phyloP scores from a whole-genome alignment of 169 alveolate genomes.

The Eimeria sp. region DNA sequence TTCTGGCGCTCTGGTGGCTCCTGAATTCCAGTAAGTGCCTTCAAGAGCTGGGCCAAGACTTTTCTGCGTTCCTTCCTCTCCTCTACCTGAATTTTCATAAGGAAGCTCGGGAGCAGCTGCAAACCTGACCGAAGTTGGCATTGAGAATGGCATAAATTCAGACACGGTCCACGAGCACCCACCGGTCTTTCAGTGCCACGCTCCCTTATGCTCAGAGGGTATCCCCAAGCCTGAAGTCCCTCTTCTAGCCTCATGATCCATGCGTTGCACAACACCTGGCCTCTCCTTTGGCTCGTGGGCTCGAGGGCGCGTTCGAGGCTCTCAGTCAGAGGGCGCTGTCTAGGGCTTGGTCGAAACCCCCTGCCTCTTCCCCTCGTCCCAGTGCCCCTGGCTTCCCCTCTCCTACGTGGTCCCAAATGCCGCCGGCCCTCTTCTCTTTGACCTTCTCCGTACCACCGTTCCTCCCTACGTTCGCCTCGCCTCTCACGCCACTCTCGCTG shows the following conservation, averaged over 20 bases:
- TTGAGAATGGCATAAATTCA: background rate
- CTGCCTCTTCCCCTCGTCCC: constrained; percentile 69
- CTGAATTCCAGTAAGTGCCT: constrained; percentile 60
- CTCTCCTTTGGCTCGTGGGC: constrained; percentile 43
- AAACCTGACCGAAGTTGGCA: background rate
- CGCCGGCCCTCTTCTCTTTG: constrained; percentile 29
- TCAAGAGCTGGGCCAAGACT: constrained; percentile 49
- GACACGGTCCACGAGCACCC: background rate
- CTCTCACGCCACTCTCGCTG: constrained; percentile 9
- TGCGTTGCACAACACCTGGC: constrained; percentile 70
- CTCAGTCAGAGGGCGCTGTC: constrained; percentile 46
- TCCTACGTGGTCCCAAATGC: background rate
- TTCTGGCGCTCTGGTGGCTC: constrained; percentile 48
- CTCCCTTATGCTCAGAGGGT: constrained; percentile 70
- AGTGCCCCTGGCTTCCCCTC: constrained; percentile 17
- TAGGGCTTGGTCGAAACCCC: constrained; percentile 47
- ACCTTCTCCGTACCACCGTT: constrained; percentile 48
- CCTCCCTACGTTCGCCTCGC: constrained; percentile 36
- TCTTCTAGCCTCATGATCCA: constrained; percentile 59
- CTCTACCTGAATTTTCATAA: constrained; percentile 38
- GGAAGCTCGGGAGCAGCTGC: background rate
- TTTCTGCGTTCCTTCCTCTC: constrained; percentile 56
- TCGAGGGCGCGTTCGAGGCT: constrained; percentile 72
- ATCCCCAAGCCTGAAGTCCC: constrained; percentile 50
- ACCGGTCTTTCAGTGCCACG: constrained; percentile 72